Conservation (phyloP, 257 asterid genomes). For the Solanum bukasovii region DNA sequence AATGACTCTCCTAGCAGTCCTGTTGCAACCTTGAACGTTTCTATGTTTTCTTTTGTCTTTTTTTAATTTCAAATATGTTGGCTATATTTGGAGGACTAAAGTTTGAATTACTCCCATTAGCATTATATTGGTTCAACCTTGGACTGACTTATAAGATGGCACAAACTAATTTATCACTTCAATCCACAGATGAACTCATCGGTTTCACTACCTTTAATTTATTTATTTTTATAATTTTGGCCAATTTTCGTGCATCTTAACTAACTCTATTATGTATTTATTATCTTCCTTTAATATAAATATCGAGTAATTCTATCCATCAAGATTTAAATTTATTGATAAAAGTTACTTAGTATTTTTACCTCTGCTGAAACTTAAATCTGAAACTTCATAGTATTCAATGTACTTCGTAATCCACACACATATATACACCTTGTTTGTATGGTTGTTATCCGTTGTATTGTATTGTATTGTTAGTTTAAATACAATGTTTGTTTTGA, state of each 20-base stretch:
- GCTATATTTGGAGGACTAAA: background rate
- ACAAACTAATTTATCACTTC: background rate
- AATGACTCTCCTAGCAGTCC: background rate
- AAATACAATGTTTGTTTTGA: no score
- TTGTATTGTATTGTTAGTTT: no score
- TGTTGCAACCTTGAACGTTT: background rate
- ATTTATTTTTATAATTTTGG: no score
- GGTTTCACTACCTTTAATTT: background rate
- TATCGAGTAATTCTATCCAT: background rate
- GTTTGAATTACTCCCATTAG: background rate
- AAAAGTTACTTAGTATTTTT: no score
- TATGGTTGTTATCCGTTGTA: no score
- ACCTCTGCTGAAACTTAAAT: no score
- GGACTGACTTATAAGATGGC: background rate
- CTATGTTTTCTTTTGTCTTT: background rate
- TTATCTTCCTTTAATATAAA: background rate
- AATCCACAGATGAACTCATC: background rate
- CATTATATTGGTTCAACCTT: background rate
- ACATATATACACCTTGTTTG: no score
- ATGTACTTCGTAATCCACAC: no score
- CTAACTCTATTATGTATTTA: background rate
- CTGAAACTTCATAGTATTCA: no score
- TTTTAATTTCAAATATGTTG: background rate
- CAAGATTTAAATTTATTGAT: background rate
- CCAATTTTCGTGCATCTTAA: background rate